Evolutionary conservation across 495 filamentous ascomycete species (phyloP).

Genomic region (Pseudomonodictys pantanalensis): DNA sequence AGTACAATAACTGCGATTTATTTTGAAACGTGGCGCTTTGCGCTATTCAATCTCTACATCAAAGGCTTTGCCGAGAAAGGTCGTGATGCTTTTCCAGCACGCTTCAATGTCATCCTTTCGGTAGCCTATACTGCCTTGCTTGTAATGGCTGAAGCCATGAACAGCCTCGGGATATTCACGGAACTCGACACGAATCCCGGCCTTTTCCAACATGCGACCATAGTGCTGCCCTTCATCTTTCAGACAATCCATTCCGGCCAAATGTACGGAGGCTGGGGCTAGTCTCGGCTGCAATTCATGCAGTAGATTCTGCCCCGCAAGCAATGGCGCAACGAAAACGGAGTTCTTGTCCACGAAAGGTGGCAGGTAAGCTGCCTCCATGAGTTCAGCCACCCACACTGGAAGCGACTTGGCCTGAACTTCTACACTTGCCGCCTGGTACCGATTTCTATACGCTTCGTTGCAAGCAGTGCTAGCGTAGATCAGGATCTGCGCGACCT

Average conservation of each 20-base stretch:
- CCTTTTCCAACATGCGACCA: neutral
- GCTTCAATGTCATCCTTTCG: neutral
- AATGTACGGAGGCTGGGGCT: neutral
- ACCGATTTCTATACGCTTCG: neutral
- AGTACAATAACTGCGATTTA: conserved; percentile 1
- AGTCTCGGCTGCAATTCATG: conserved; percentile 1
- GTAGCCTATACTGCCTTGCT: neutral
- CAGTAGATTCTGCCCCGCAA: neutral
- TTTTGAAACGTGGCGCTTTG: neutral
- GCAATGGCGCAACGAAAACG: neutral
- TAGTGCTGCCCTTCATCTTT: neutral
- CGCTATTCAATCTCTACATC: neutral
- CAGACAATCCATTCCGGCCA: neutral
- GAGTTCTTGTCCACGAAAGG: neutral
- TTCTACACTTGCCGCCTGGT: neutral
- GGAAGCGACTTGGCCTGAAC: conserved; percentile 1
- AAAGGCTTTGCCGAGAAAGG: neutral
- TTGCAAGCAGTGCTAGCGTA: neutral
- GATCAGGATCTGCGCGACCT: neutral
- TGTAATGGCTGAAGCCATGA: conserved; percentile 1
- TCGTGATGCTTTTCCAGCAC: neutral
- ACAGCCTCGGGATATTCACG: neutral
- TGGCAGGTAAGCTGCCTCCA: neutral
- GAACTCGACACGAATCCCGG: neutral
- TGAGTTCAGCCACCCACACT: neutral